Evolutionary conservation across 257 asterid genomes (phyloP).

Genomic region (Solanum chiquidenum): DNA sequence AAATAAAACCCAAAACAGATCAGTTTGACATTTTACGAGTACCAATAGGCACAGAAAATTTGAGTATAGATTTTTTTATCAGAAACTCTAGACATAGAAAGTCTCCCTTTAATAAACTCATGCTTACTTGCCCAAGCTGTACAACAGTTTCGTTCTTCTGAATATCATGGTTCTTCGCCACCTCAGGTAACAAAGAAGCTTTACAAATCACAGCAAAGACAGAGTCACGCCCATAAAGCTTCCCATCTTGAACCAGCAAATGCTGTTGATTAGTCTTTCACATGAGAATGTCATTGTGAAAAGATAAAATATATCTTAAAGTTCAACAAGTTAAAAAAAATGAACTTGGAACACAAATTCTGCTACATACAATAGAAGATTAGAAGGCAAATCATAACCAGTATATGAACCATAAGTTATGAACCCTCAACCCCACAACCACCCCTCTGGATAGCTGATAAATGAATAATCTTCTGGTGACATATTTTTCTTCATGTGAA

Average conservation of each 20-base stretch:
- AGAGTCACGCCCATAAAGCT: constrained; percentile 82
- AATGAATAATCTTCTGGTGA: not conserved
- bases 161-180: constrained; percentile 53
- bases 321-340: not conserved
- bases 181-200: constrained; percentile 77
- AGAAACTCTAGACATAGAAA: not conserved
- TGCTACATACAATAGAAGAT: not conserved
- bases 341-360: not conserved
- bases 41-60: not conserved
- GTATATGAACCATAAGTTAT: not conserved
- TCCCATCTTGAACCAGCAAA: constrained; percentile 94
- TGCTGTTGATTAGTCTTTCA: constrained; percentile 52
- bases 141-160: constrained; percentile 61
- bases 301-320: constrained; percentile 1
- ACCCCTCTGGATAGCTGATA: not conserved
- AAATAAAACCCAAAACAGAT: constrained; percentile 5
- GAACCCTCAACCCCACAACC: not conserved
- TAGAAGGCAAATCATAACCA: not conserved
- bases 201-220: constrained; percentile 73
- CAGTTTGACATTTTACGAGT: not conserved
- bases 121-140: constrained; percentile 82
- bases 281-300: constrained; percentile 22
- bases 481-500: not conserved
- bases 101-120: not conserved
- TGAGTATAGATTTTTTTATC: not conserved